phyloP scores from a whole-genome alignment of 2,329 filamentous ascomycete species.

The Ophiobolus disseminans region DNA sequence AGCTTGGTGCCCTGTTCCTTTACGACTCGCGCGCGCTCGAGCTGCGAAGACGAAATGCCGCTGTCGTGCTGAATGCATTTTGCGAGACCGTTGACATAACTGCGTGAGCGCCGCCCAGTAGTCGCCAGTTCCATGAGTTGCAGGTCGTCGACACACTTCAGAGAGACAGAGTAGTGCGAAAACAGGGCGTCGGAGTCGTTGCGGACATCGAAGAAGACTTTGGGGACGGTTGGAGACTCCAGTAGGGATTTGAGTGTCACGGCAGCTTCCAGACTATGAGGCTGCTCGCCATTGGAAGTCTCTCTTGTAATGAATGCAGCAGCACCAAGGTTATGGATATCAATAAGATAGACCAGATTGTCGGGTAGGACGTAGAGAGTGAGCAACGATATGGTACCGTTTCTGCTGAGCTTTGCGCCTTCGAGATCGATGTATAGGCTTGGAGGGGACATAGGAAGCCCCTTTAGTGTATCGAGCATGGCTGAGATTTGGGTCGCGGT shows the following conservation, averaged over 20 bases:
- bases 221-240: slow-evolving; percentile 31
- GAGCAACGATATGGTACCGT: slow-evolving; percentile 34
- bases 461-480: background rate
- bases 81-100: too few species aligned
- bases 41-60: too few species aligned
- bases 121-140: too few species aligned
- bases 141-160: too few species aligned
- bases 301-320: slow-evolving; percentile 38
- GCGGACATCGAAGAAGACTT: slow-evolving; percentile 39
- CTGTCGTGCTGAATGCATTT: too few species aligned
- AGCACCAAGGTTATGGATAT: slow-evolving; percentile 34
- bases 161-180: slow-evolving; percentile 13
- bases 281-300: too few species aligned
- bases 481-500: background rate
- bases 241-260: slow-evolving; percentile 40
- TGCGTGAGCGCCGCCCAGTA: too few species aligned
- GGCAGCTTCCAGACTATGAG: slow-evolving; percentile 34
- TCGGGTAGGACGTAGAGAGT: slow-evolving; percentile 20
- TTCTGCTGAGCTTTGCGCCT: slow-evolving; percentile 30
- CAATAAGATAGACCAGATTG: slow-evolving; percentile 33
- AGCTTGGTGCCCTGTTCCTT: too few species aligned
- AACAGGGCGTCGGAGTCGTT: slow-evolving; percentile 39
- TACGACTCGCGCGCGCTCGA: too few species aligned
- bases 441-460: slow-evolving; percentile 3
- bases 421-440: slow-evolving; percentile 32